Percentiles rank a stretch among this genome's conserved stretches.
These are phyloP conservation scores for Danielia oregonensis DNA, from an alignment of 805 yeast genomes.

Conservation along the genomic window DNA sequence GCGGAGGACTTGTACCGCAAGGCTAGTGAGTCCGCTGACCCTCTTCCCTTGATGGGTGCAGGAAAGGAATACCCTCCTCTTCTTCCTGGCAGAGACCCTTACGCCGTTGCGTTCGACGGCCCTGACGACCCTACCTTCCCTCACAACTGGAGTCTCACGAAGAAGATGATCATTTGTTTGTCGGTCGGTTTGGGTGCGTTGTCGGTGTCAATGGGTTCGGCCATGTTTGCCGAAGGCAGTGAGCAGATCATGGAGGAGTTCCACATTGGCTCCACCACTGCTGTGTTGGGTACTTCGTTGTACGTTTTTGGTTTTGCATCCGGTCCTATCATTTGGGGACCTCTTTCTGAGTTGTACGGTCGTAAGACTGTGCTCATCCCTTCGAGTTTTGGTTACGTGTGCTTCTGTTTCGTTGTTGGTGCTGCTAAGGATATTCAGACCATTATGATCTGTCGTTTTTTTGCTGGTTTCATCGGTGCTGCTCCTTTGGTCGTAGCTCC, in stretches of 20 bases:
- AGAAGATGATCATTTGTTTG: slow-evolving; percentile 21
- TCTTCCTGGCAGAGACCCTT: slow-evolving; percentile 51
- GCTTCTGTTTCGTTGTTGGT: slow-evolving; percentile 49
- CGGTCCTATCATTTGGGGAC: slow-evolving; percentile 91
- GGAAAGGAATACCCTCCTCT: slow-evolving; percentile 60
- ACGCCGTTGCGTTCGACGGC: slow-evolving; percentile 72
- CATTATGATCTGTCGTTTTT: slow-evolving; percentile 21
- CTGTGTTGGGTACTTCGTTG: slow-evolving; percentile 70
- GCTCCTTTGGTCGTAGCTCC: slow-evolving; percentile 26
- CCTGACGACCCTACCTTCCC: slow-evolving; percentile 79
- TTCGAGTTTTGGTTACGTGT: slow-evolving; percentile 52
- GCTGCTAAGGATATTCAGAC: slow-evolving; percentile 23
- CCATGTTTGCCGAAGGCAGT: slow-evolving; percentile 70
- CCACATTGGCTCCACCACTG: slow-evolving; percentile 64
- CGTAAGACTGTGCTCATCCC: slow-evolving; percentile 58
- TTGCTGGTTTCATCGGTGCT: slow-evolving; percentile 21
- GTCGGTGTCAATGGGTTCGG: slow-evolving; percentile 65
- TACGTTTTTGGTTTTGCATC: slow-evolving; percentile 92
- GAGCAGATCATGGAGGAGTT: slow-evolving; percentile 45
- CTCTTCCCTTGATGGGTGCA: slow-evolving; percentile 58
- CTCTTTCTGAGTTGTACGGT: slow-evolving; percentile 75
- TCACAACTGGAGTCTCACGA: slow-evolving; percentile 59
- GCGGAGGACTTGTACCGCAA: slow-evolving; percentile 24
- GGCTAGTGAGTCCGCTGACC: slow-evolving; percentile 24
- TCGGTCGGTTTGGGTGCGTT: slow-evolving; percentile 32